Conservation (phyloP, 2,329 filamentous ascomycete species). For the Aspergillus brasiliensis region DNA sequence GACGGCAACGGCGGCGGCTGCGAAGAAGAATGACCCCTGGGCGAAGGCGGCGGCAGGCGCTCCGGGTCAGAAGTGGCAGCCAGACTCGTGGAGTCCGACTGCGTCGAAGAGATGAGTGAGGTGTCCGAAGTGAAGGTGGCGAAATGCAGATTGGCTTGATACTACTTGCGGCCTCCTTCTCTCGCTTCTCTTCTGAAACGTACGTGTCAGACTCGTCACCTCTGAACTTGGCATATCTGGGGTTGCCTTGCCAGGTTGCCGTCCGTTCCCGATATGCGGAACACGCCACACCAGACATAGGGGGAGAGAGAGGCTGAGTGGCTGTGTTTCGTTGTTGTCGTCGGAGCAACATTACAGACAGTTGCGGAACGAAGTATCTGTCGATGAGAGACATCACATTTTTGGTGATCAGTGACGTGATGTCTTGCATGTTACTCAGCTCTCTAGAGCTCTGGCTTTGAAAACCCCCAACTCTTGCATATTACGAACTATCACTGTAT, state of each 20-base stretch:
- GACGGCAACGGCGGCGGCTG: neutral
- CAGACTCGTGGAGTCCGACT: slow-evolving; percentile 61
- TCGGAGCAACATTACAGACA: no score
- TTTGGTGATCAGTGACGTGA: neutral
- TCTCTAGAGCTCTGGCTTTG: neutral
- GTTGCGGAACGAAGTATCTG: no score
- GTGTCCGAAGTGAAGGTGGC: neutral
- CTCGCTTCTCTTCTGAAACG: neutral
- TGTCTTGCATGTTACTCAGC: neutral
- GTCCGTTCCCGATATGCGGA: neutral
- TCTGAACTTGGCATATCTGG: neutral
- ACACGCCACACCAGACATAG: neutral
- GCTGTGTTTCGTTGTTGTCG: no score
- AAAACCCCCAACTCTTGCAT: neutral
- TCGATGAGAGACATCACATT: neutral
- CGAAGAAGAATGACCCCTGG: slow-evolving; percentile 56
- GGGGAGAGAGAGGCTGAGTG: no score
- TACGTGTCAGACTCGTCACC: neutral
- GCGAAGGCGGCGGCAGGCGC: slow-evolving; percentile 54
- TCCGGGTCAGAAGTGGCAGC: slow-evolving; percentile 69
- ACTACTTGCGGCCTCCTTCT: neutral
- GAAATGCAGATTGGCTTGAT: neutral
- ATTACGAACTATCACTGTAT: neutral
- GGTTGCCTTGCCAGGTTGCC: neutral
- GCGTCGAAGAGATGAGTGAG: slow-evolving; percentile 40